Conservation (phyloP, 495 filamentous ascomycete genomes). For the Lophium mytilinum region DNA sequence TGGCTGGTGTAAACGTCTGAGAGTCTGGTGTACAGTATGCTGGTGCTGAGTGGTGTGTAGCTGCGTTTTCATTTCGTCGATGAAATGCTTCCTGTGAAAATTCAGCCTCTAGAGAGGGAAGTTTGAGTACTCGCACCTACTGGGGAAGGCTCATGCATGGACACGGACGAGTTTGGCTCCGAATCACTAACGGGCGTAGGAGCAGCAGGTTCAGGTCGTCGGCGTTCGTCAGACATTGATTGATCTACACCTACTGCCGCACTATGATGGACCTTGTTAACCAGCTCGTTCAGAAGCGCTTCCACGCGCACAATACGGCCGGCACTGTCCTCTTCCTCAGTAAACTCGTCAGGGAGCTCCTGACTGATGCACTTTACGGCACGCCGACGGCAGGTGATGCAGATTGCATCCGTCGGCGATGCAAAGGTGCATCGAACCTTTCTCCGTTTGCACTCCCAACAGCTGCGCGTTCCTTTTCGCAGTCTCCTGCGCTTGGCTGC, state of each 20-base stretch:
- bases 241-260: neutral
- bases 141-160: neutral
- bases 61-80: too few relatives aligned
- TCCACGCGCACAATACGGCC: conserved; percentile 1
- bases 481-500: conserved; percentile 8
- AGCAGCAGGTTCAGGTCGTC: neutral
- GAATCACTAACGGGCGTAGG: neutral
- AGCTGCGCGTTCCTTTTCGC: conserved; percentile 16
- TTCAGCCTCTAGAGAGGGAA: neutral
- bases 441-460: conserved; percentile 20
- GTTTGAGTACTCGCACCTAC: neutral
- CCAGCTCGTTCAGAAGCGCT: neutral
- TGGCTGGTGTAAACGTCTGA: too few relatives aligned
- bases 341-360: neutral
- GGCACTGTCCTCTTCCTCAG: neutral
- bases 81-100: neutral
- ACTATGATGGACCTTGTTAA: neutral
- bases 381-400: conserved; percentile 2
- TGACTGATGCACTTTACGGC: conserved; percentile 1
- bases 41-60: neutral
- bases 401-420: neutral
- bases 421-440: conserved; percentile 12
- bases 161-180: neutral
- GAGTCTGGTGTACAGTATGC: neutral
- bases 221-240: neutral